Evolutionary conservation across 2,329 filamentous ascomycete genomes (phyloP), one percentile per base, ranked within the genome.

Genomic region (Podosphaera aphanis): DNA sequence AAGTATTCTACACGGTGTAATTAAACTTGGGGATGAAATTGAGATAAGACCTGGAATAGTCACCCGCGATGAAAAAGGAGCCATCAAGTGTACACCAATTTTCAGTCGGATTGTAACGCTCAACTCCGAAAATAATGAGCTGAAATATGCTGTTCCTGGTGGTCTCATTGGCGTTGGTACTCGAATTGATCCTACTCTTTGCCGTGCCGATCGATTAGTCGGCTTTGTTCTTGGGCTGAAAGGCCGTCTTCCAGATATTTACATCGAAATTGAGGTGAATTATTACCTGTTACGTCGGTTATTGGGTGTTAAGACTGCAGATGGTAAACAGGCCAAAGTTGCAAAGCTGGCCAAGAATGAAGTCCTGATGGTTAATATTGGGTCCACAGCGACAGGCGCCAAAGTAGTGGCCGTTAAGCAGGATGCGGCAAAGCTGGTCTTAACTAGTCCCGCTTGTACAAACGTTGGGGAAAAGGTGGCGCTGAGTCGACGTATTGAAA

Each of bases 341-440:
- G 85, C 86, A 57, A 98, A 98, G 70, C 72, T 98, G 53, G 71
- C 85, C 48, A 98, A 95, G 77, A 94, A 93, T 66, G 90, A 98
- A 65, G 85, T 95, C 59, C 79, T 98, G 65, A 95, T 98, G 90
- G 90, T 98, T 54, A 98, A 98, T 71, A 98, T 98, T 61, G 90
- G 90, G 50, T 93, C 84, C 33, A 95, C 88, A 8, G 92, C 90
- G 41, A 94, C 88, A 13, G 90, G 90, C 64, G 90, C 90, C 55
- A 98, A 95, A 75, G 84, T 98, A 46, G 75, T 90, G 48, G 88
- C 84, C 58, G 92, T 95, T 61, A 94, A 90, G 74, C 86, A 88
- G 59, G 90, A 98, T 73, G 88, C 86, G 48, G 90, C 90, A 48
- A 94, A 94, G 70, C 73, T 98, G 54, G 79, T 83, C 49, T 70